These are phyloP conservation scores for Xerocomellus amylosporus DNA, from an alignment of 768 basidiomycete genomes.

Conservation along the genomic window DNA sequence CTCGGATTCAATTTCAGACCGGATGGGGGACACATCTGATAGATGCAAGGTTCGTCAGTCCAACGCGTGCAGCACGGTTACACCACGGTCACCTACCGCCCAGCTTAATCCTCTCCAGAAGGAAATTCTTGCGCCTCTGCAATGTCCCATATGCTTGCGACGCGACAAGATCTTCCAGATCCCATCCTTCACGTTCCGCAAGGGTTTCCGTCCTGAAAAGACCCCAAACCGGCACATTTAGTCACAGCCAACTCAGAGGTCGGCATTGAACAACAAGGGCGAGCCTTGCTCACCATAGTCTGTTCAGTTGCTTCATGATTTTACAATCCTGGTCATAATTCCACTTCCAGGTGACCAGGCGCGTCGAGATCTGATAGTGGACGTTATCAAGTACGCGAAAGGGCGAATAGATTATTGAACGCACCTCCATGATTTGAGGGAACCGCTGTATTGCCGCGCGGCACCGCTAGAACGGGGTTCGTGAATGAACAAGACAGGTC, in stretches of 20 bases:
- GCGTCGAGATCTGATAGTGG: constrained; percentile 20
- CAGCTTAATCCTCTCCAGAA: constrained; percentile 38
- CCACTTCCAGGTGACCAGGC: constrained; percentile 29
- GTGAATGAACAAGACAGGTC: background rate
- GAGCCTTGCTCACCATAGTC: constrained; percentile 13
- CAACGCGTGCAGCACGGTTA: background rate
- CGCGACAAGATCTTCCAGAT: constrained; percentile 39
- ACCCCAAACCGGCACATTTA: background rate
- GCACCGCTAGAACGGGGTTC: constrained; percentile 5
- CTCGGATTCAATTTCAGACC: constrained; percentile 27
- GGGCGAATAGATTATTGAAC: background rate
- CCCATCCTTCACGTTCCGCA: constrained; percentile 44
- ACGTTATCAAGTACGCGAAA: background rate
- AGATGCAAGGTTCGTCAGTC: background rate
- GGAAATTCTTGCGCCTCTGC: constrained; percentile 35
- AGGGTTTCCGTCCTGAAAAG: constrained; percentile 34
- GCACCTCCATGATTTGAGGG: constrained; percentile 18
- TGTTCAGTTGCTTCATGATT: constrained; percentile 6
- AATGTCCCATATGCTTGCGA: constrained; percentile 40
- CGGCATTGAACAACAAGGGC: background rate
- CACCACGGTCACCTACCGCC: constrained; percentile 33
- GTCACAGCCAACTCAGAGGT: background rate
- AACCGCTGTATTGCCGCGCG: background rate
- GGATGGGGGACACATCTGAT: constrained; percentile 23
- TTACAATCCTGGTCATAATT: constrained; percentile 9